A percentile compares a stretch with the other conserved stretches of the same genome.
Evolutionary conservation across 2,329 filamentous ascomycete species (phyloP).

Genomic region (Xylaria sp.): DNA sequence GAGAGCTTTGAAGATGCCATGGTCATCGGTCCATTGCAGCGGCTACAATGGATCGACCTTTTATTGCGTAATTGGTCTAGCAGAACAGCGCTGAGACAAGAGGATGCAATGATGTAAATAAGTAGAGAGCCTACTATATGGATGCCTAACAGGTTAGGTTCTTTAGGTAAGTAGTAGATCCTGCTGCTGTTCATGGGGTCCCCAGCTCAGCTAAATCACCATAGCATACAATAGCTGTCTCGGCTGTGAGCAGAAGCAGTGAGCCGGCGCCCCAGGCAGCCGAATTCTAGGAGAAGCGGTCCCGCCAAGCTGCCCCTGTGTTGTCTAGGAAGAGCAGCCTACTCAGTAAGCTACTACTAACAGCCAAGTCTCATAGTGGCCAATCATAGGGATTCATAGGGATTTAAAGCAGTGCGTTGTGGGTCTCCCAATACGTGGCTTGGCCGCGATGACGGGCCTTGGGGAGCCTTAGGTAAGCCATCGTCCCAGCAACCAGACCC

Average conservation of each 20-base stretch:
- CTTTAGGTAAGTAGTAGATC: no score
- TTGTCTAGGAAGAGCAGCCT: background rate
- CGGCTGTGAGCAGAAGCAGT: no score
- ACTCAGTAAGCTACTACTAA: background rate
- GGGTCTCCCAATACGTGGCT: constrained; percentile 24
- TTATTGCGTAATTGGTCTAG: background rate
- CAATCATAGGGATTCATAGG: constrained; percentile 2
- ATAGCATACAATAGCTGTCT: no score
- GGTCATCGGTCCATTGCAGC: background rate
- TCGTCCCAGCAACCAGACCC: constrained; percentile 38
- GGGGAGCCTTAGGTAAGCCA: constrained; percentile 16
- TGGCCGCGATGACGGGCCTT: background rate
- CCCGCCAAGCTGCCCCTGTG: background rate
- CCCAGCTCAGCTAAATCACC: no score
- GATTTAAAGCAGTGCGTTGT: background rate
- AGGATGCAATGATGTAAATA: background rate
- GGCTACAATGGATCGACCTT: background rate
- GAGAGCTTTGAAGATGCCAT: background rate
- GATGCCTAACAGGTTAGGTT: no score
- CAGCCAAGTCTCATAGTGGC: background rate
- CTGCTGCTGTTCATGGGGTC: no score
- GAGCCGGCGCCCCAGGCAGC: no score
- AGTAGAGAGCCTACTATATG: no score
- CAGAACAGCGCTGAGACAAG: background rate
- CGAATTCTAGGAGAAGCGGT: no score